phyloP scores from a whole-genome alignment of 805 yeast species.

The Maudiozyma turicensis region DNA sequence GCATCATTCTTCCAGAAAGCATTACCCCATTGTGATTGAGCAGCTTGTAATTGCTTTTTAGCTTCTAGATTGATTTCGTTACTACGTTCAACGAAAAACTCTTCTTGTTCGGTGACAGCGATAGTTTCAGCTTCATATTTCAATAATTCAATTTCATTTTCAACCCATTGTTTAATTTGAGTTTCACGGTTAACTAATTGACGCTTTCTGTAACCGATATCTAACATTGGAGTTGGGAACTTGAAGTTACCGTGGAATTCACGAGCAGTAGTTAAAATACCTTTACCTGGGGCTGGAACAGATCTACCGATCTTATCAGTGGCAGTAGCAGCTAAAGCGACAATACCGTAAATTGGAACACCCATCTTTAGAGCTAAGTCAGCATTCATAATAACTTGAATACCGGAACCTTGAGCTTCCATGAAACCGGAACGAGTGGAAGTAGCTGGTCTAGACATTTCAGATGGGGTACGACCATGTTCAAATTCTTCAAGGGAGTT shows the following conservation, averaged over 20 bases:
- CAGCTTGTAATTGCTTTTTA: constrained; percentile 71
- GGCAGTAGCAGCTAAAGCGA: constrained; percentile 93
- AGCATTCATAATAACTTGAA: constrained; percentile 92
- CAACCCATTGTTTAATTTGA: constrained; percentile 81
- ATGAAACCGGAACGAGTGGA: constrained; percentile 94
- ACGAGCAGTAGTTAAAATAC: constrained; percentile 95
- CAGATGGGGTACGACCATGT: constrained; percentile 95
- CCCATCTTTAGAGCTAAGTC: constrained; percentile 95
- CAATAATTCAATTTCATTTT: constrained; percentile 61
- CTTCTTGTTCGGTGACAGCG: constrained; percentile 40
- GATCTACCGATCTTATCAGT: constrained; percentile 98
- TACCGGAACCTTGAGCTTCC: constrained; percentile 99
- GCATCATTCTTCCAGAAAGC: constrained; percentile 86
- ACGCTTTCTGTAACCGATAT: constrained; percentile 86
- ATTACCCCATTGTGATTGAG: constrained; percentile 92
- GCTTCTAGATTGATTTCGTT: constrained; percentile 85
- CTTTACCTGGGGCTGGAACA: constrained; percentile 99
- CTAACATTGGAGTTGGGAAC: constrained; percentile 71
- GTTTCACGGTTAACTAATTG: constrained; percentile 71
- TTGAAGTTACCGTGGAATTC: constrained; percentile 78
- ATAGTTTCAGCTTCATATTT: constrained; percentile 58
- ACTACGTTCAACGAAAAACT: constrained; percentile 69
- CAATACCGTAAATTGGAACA: constrained; percentile 94
- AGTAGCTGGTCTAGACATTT: constrained; percentile 98
- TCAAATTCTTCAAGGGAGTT: constrained; percentile 79